Evolutionary conservation across 208 protist genomes (phyloP).

Genomic region (Angomonas deanei): DNA sequence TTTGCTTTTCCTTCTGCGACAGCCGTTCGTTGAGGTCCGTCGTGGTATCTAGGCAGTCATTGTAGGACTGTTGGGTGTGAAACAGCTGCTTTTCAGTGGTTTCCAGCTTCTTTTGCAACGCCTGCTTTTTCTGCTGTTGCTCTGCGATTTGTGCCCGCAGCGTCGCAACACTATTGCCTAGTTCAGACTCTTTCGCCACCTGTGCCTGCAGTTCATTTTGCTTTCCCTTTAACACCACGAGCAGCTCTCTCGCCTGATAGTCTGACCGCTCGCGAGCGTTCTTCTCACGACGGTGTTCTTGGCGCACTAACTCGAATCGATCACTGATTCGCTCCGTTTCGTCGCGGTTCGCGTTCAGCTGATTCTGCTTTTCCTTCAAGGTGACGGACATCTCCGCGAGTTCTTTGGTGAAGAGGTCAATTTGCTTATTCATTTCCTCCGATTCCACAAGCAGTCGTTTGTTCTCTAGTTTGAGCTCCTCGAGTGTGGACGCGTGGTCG

Average conservation of each 20-base stretch:
- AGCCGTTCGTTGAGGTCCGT: slow-evolving; percentile 79
- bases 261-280: slow-evolving; percentile 89
- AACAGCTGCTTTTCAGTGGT: slow-evolving; percentile 85
- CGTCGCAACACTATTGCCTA: slow-evolving; percentile 17
- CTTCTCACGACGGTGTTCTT: slow-evolving; percentile 82
- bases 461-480: slow-evolving; percentile 92
- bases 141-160: slow-evolving; percentile 38
- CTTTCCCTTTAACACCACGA: slow-evolving; percentile 63
- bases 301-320: slow-evolving; percentile 44
- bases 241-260: slow-evolving; percentile 80
- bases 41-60: slow-evolving; percentile 89
- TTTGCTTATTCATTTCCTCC: slow-evolving; percentile 89
- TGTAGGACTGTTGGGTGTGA: slow-evolving; percentile 85
- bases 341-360: slow-evolving; percentile 51
- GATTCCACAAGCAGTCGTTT: slow-evolving; percentile 92
- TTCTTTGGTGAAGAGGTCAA: slow-evolving; percentile 70
- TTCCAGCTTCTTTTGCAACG: slow-evolving; percentile 82
- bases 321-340: slow-evolving; percentile 52
- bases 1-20: slow-evolving; percentile 61
- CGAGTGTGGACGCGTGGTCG: slow-evolving; percentile 92
- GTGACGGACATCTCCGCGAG: slow-evolving; percentile 49
- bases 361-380: slow-evolving; percentile 28
- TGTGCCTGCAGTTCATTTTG: slow-evolving; percentile 25
- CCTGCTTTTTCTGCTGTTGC: slow-evolving; percentile 44
- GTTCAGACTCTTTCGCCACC: slow-evolving; percentile 18